Conservation (phyloP, 768 basidiomycete species). For the Calocera viscosa region DNA sequence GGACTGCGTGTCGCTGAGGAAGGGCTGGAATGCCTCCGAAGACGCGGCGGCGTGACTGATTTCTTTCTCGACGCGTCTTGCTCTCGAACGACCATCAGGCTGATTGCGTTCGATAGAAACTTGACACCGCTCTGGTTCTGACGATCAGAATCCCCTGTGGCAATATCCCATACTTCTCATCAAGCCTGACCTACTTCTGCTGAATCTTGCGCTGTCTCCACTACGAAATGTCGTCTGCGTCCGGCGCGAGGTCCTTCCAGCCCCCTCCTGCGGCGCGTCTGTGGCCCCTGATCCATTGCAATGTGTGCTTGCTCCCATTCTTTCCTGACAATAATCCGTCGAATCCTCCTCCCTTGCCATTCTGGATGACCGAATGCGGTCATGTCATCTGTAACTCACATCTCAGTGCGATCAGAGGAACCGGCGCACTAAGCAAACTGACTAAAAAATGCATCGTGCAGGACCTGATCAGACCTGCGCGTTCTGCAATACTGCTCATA, state of each 20-base stretch:
- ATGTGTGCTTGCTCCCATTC: constrained; percentile 58
- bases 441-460: background rate
- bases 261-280: background rate
- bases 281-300: constrained; percentile 69
- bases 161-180: background rate
- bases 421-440: background rate
- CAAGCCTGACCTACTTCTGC: background rate
- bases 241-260: background rate
- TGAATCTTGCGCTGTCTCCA: background rate
- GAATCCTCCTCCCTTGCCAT: constrained; percentile 49
- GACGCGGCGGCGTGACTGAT: constrained; percentile 6
- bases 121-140: background rate
- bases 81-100: background rate
- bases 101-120: background rate
- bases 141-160: background rate
- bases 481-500: background rate
- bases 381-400: constrained; percentile 78
- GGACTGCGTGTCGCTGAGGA: constrained; percentile 2
- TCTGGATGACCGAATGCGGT: constrained; percentile 82
- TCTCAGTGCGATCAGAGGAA: constrained; percentile 41
- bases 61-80: constrained; percentile 8
- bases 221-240: background rate
- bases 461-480: constrained; percentile 2
- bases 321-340: constrained; percentile 24
- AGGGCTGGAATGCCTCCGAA: background rate